phyloP scores from a whole-genome alignment of 768 basidiomycete species.

The Pleurotus tuoliensis region DNA sequence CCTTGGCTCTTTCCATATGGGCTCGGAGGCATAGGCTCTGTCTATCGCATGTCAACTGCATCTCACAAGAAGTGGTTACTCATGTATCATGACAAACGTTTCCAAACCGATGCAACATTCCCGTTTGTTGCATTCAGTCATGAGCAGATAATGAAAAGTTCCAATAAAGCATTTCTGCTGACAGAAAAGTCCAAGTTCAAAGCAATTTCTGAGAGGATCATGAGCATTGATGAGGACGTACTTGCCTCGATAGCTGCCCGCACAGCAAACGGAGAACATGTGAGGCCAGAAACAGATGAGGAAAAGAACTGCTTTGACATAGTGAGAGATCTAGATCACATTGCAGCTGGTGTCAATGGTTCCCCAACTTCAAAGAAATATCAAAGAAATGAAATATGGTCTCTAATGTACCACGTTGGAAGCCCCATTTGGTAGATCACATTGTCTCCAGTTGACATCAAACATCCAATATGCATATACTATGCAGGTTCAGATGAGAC shows the following conservation, averaged over 20 bases:
- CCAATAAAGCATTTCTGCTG: slow-evolving; percentile 14
- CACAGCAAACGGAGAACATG: slow-evolving; percentile 3
- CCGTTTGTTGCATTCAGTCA: slow-evolving; percentile 36
- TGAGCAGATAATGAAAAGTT: slow-evolving; percentile 26
- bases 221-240: slow-evolving; percentile 11
- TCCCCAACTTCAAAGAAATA: slow-evolving; percentile 21
- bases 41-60: slow-evolving; percentile 12
- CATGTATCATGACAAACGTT: slow-evolving; percentile 36
- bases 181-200: slow-evolving; percentile 14
- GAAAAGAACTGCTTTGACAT: slow-evolving; percentile 20
- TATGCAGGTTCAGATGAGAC: slow-evolving; percentile 21
- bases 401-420: neutral
- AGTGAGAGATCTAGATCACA: slow-evolving; percentile 16
- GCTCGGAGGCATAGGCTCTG: slow-evolving; percentile 27
- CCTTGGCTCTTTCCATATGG: slow-evolving; percentile 42
- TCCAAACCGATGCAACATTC: slow-evolving; percentile 33
- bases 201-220: slow-evolving; percentile 11
- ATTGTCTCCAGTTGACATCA: slow-evolving; percentile 2
- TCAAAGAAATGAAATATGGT: neutral
- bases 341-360: slow-evolving; percentile 15
- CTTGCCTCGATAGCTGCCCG: slow-evolving; percentile 11
- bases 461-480: slow-evolving; percentile 23
- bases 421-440: neutral
- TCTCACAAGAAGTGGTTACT: slow-evolving; percentile 24
- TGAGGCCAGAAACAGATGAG: slow-evolving; percentile 12